phyloP scores from a whole-genome alignment of 768 basidiomycete genomes.

The Mycena haematopus region DNA sequence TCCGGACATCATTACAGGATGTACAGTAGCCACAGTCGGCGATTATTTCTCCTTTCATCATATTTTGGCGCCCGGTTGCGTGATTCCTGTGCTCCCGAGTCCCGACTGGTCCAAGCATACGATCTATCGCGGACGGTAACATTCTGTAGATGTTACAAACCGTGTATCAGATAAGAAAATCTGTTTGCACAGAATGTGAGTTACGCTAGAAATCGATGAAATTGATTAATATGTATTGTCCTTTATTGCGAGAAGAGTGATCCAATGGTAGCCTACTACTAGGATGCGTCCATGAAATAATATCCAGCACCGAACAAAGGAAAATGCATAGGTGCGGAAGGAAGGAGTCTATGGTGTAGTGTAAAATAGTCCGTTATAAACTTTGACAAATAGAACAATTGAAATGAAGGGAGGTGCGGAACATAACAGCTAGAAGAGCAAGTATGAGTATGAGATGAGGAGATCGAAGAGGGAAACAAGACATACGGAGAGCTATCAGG shows the following conservation, averaged over 20 bases:
- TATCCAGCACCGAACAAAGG: slow-evolving; percentile 27
- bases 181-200: too few species aligned
- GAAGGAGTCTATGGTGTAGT: slow-evolving; percentile 30
- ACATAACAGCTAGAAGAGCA: slow-evolving; percentile 55
- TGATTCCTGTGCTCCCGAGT: too few species aligned
- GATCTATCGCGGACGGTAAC: too few species aligned
- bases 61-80: too few species aligned
- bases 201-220: not conserved
- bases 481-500: slow-evolving; percentile 81
- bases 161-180: not conserved
- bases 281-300: slow-evolving; percentile 28
- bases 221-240: slow-evolving; percentile 26
- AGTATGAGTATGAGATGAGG: slow-evolving; percentile 21
- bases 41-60: too few species aligned
- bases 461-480: slow-evolving; percentile 6
- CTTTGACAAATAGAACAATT: slow-evolving; percentile 72
- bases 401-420: slow-evolving; percentile 66
- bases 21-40: too few species aligned
- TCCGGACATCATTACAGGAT: too few species aligned
- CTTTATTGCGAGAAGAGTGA: slow-evolving; percentile 23
- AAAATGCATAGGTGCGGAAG: slow-evolving; percentile 22
- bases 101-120: too few species aligned
- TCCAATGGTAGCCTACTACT: slow-evolving; percentile 30
- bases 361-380: slow-evolving; percentile 58
- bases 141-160: not conserved